phyloP scores from a whole-genome alignment of 2,329 filamentous ascomycete genomes.

The Paraphaeosphaeria minitans region DNA sequence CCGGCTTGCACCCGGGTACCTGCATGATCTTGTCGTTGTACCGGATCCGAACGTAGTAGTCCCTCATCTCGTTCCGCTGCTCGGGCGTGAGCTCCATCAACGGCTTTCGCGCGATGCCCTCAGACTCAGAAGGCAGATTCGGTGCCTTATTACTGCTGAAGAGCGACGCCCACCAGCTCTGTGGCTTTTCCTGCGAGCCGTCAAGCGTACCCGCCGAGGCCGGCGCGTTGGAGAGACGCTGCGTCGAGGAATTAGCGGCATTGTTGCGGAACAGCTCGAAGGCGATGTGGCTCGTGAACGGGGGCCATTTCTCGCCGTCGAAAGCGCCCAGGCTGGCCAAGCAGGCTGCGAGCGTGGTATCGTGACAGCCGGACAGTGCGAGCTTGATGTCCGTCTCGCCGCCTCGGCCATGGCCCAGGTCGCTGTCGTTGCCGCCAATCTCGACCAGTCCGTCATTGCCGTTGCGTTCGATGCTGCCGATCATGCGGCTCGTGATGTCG shows the following conservation, averaged over 20 bases:
- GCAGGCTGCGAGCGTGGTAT: slow-evolving; percentile 85
- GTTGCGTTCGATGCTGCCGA: slow-evolving; percentile 41
- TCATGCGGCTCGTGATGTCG: slow-evolving; percentile 69
- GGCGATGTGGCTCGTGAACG: slow-evolving; percentile 90
- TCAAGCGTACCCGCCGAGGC: slow-evolving; percentile 7
- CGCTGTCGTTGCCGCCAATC: slow-evolving; percentile 41
- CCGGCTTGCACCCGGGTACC: slow-evolving; percentile 77
- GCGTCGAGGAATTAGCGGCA: slow-evolving; percentile 17
- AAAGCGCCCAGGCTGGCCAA: slow-evolving; percentile 81
- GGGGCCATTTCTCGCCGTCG: slow-evolving; percentile 77
- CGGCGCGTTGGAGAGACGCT: background rate
- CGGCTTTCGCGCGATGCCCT: slow-evolving; percentile 65
- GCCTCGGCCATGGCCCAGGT: slow-evolving; percentile 49
- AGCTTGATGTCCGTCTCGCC: slow-evolving; percentile 68
- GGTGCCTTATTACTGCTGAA: slow-evolving; percentile 35
- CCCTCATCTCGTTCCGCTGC: slow-evolving; percentile 67
- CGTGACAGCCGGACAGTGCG: slow-evolving; percentile 84
- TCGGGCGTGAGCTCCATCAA: slow-evolving; percentile 59
- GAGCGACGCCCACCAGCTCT: slow-evolving; percentile 46
- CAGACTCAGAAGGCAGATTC: slow-evolving; percentile 12
- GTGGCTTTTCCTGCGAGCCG: slow-evolving; percentile 17
- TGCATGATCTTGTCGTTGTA: slow-evolving; percentile 87
- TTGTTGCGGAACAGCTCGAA: slow-evolving; percentile 80
- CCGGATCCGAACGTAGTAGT: slow-evolving; percentile 85
- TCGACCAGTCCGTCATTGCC: slow-evolving; percentile 48